These are phyloP conservation scores for Ilex aquifolium DNA, from an alignment of 257 asterid genomes.

Conservation along the genomic window DNA sequence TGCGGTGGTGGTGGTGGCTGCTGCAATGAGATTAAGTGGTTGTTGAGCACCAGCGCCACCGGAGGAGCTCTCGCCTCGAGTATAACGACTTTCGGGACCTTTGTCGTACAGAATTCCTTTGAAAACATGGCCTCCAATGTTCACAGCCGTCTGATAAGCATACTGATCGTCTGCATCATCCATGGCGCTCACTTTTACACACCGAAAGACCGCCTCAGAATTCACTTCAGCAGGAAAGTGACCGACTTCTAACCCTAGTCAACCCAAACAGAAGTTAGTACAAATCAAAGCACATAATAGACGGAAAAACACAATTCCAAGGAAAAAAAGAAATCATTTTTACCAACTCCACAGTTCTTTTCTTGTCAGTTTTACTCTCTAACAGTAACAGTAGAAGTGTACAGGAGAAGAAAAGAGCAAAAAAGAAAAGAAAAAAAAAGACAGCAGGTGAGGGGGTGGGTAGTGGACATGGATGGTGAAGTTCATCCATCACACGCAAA, in stretches of 20 bases:
- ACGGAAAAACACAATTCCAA: conserved; percentile 1
- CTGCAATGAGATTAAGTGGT: conserved; percentile 29
- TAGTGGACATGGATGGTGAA: conserved; percentile 15
- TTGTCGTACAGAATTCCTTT: conserved; percentile 77
- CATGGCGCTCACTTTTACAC: conserved; percentile 62
- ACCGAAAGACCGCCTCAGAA: conserved; percentile 56
- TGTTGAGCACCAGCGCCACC: conserved; percentile 32
- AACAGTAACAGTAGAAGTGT: conserved; percentile 16
- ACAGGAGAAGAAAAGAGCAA: too few species aligned
- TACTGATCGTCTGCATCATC: conserved; percentile 60
- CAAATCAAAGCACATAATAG: background rate
- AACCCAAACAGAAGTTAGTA: conserved; percentile 1
- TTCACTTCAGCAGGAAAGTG: conserved; percentile 64
- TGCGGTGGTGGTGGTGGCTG: conserved; percentile 13
- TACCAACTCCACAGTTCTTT: background rate
- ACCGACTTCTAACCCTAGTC: conserved; percentile 63
- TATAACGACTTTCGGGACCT: conserved; percentile 37
- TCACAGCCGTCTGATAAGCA: conserved; percentile 76
- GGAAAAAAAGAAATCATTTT: conserved; percentile 1
- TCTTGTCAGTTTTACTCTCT: conserved; percentile 32
- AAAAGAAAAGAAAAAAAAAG: conserved; percentile 7
- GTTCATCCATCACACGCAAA: conserved; percentile 21
- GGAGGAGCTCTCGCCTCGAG: conserved; percentile 30
- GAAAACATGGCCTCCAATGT: conserved; percentile 67
- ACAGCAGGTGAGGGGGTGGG: background rate